Percentiles rank a stretch among this genome's conserved stretches.
These are phyloP conservation scores for Mollisiaceae sp. DNA, from an alignment of 2,329 filamentous ascomycete genomes.

Conservation along the genomic window DNA sequence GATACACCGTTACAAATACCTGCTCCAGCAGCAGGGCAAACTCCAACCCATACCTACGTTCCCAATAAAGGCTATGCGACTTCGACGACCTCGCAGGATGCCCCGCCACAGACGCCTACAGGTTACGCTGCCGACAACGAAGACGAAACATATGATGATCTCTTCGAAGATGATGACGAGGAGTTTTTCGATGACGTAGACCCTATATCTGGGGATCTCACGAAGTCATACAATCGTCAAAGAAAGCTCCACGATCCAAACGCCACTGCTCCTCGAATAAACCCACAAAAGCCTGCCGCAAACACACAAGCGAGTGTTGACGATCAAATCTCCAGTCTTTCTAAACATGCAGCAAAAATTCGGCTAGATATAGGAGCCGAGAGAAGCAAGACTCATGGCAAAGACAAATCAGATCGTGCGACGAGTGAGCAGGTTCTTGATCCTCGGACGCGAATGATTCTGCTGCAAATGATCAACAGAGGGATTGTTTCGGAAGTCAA, in stretches of 20 bases:
- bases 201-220: conserved; percentile 69
- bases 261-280: conserved; percentile 66
- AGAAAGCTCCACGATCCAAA: conserved; percentile 63
- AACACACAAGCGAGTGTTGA: conserved; percentile 83
- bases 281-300: conserved; percentile 77
- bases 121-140: conserved; percentile 45
- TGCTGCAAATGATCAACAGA: conserved; percentile 94
- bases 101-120: conserved; percentile 42
- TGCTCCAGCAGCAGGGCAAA: conserved; percentile 49
- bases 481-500: conserved; percentile 89
- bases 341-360: conserved; percentile 85
- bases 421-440: conserved; percentile 96
- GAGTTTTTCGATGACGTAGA: conserved; percentile 63
- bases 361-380: conserved; percentile 69
- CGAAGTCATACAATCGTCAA: conserved; percentile 86
- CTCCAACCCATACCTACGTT: conserved; percentile 53
- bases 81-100: conserved; percentile 42
- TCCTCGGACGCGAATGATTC: conserved; percentile 90
- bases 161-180: conserved; percentile 65
- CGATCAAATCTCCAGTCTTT: conserved; percentile 85
- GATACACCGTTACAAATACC: conserved; percentile 26
- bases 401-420: conserved; percentile 90
- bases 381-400: conserved; percentile 63
- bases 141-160: conserved; percentile 50
- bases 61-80: conserved; percentile 54